Conservation (phyloP, 306 rosid species). For the Phaseolus lunatus region DNA sequence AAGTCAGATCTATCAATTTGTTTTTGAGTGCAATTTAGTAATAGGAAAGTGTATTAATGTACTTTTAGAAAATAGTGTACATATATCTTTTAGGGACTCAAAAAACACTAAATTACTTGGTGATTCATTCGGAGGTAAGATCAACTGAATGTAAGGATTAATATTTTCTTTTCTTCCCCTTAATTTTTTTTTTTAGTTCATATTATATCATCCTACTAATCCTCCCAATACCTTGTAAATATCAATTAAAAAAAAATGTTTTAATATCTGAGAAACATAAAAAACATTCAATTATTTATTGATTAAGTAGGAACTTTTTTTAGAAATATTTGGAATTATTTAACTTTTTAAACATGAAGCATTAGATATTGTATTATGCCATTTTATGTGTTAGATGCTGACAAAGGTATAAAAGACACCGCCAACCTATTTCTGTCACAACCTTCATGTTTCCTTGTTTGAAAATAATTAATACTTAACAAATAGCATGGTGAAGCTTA, state of each 20-base stretch:
- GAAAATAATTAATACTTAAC: neutral
- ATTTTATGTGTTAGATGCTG: neutral
- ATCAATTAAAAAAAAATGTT: neutral
- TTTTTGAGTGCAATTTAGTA: conserved; percentile 66
- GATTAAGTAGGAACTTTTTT: neutral
- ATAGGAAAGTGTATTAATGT: conserved; percentile 82
- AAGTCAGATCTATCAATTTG: conserved; percentile 83
- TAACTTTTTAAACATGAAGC: neutral
- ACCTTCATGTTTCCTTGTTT: neutral
- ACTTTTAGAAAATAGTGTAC: conserved; percentile 76
- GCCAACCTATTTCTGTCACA: conserved; percentile 13
- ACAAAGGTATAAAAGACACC: neutral
- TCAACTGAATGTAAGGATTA: neutral
- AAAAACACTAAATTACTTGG: conserved; percentile 75
- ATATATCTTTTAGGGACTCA: conserved; percentile 83
- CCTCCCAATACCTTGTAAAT: neutral
- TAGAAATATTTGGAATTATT: neutral
- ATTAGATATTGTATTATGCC: neutral
- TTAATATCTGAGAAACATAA: neutral
- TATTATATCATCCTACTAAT: too few relatives aligned
- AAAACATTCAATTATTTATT: neutral
- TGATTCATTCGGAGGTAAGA: conserved; percentile 85
- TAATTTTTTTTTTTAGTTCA: too few relatives aligned
- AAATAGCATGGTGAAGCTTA: neutral
- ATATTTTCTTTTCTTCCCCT: too few relatives aligned